A percentile compares a stretch with the other conserved stretches of the same genome.
These are phyloP conservation scores for Emmonsiellopsis sp. DNA, from an alignment of 2,329 filamentous ascomycete species.

Conservation along the genomic window DNA sequence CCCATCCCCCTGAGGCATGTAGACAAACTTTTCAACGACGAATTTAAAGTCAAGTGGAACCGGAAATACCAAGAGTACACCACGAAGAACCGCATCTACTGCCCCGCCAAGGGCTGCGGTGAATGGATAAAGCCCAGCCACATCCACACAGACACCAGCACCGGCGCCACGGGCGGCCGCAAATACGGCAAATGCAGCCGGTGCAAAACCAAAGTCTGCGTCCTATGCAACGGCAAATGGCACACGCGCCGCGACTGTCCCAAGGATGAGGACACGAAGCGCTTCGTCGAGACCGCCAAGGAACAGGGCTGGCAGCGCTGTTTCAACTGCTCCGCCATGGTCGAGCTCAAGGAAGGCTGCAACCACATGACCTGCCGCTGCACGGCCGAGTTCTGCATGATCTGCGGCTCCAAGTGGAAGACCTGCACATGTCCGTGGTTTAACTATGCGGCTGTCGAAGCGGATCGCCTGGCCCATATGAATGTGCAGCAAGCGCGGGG, in stretches of 20 bases:
- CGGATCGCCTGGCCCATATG: slow-evolving; percentile 68
- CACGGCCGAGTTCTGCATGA: slow-evolving; percentile 77
- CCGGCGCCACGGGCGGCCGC: slow-evolving; percentile 41
- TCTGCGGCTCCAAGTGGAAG: slow-evolving; percentile 75
- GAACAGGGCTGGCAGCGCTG: slow-evolving; percentile 70
- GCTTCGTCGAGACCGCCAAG: slow-evolving; percentile 53
- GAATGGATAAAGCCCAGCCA: slow-evolving; percentile 69
- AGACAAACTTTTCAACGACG: slow-evolving; percentile 60
- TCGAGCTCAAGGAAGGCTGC: slow-evolving; percentile 73
- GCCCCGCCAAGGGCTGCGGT: slow-evolving; percentile 61
- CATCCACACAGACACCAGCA: slow-evolving; percentile 45
- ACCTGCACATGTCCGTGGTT: slow-evolving; percentile 75
- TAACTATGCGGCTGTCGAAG: slow-evolving; percentile 49
- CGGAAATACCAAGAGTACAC: slow-evolving; percentile 68
- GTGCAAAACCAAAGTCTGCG: slow-evolving; percentile 68
- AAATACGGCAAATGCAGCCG: slow-evolving; percentile 60
- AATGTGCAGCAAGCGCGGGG: slow-evolving; percentile 61
- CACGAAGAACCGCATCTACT: slow-evolving; percentile 66
- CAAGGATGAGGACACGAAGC: slow-evolving; percentile 33
- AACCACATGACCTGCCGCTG: slow-evolving; percentile 86
- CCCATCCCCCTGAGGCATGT: slow-evolving; percentile 69
- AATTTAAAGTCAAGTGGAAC: slow-evolving; percentile 74
- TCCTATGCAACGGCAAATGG: slow-evolving; percentile 62
- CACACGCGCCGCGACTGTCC: slow-evolving; percentile 63
- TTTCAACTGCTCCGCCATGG: slow-evolving; percentile 64